phyloP scores from a whole-genome alignment of 2,329 filamentous ascomycete genomes.

The Diaporthe amygdali region DNA sequence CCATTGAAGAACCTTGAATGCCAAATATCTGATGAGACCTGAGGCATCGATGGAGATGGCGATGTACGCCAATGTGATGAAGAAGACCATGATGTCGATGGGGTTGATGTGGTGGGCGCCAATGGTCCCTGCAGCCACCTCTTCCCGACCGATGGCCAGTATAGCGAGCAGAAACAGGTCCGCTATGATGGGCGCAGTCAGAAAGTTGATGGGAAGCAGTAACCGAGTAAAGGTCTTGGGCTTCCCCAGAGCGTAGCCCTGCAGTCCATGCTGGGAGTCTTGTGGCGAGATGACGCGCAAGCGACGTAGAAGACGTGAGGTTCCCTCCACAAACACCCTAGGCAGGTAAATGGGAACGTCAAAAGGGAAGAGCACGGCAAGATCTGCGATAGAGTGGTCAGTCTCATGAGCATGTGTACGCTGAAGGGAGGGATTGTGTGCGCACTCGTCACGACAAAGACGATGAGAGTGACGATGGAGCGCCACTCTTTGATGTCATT shows the following conservation, averaged over 20 bases:
- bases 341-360: constrained; percentile 68
- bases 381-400: constrained; percentile 50
- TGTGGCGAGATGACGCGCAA: constrained; percentile 52
- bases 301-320: constrained; percentile 47
- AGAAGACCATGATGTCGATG: constrained; percentile 77
- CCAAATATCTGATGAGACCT: constrained; percentile 72
- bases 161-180: constrained; percentile 76
- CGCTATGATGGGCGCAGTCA: constrained; percentile 73
- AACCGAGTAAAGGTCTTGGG: constrained; percentile 52
- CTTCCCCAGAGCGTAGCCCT: neutral
- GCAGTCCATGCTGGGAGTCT: neutral
- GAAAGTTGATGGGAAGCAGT: constrained; percentile 70
- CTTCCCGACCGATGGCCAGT: constrained; percentile 66
- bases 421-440: constrained; percentile 29
- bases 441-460: constrained; percentile 74
- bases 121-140: constrained; percentile 72
- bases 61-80: constrained; percentile 76
- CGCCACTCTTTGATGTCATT: constrained; percentile 66
- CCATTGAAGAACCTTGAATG: constrained; percentile 72
- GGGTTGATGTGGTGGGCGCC: constrained; percentile 70
- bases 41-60: constrained; percentile 80
- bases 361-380: constrained; percentile 73
- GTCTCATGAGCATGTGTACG: neutral
- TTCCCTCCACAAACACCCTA: constrained; percentile 47
- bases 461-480: constrained; percentile 72